A percentile compares a stretch with the other conserved stretches of the same genome.
Conservation (phyloP, 2,329 filamentous ascomycete species). For the Aspergillus persii region DNA sequence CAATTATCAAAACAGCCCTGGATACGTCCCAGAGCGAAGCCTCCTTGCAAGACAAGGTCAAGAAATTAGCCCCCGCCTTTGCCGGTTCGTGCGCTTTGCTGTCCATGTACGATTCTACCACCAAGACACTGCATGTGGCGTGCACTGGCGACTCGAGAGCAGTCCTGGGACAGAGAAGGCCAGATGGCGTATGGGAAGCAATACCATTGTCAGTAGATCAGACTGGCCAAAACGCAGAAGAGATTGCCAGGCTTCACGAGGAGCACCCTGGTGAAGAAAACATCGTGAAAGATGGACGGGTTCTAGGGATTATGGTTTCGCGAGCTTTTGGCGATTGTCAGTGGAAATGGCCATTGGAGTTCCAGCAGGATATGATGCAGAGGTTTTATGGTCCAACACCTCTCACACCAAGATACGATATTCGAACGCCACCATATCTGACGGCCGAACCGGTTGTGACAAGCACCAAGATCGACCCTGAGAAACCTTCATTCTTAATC, state of each 20-base stretch:
- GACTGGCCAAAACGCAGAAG: slow-evolving; percentile 61
- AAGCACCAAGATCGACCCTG: slow-evolving; percentile 51
- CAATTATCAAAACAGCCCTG: slow-evolving; percentile 23
- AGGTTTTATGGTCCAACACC: slow-evolving; percentile 45
- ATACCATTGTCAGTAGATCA: slow-evolving; percentile 63
- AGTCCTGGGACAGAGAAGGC: slow-evolving; percentile 52
- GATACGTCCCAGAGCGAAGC: slow-evolving; percentile 14
- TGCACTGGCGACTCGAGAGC: slow-evolving; percentile 67
- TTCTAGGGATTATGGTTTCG: slow-evolving; percentile 62
- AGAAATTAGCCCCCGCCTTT: slow-evolving; percentile 29
- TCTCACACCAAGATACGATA: slow-evolving; percentile 30
- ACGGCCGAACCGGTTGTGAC: slow-evolving; percentile 66
- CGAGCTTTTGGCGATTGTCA: slow-evolving; percentile 67
- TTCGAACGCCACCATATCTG: slow-evolving; percentile 62
- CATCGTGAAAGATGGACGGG: slow-evolving; percentile 57
- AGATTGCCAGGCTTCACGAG: slow-evolving; percentile 53
- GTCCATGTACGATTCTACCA: slow-evolving; percentile 58
- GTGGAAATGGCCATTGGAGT: slow-evolving; percentile 63
- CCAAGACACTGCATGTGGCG: slow-evolving; percentile 58
- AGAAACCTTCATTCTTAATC: slow-evolving; percentile 59
- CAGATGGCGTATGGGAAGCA: slow-evolving; percentile 49
- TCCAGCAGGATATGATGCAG: slow-evolving; percentile 41
- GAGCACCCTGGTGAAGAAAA: slow-evolving; percentile 63
- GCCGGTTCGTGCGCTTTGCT: slow-evolving; percentile 64
- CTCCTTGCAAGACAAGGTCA: slow-evolving; percentile 21